A percentile compares a stretch with the other conserved stretches of the same genome.
phyloP scores from a whole-genome alignment of 2,329 filamentous ascomycete genomes.

The Stagonosporopsis chrysanthemi region DNA sequence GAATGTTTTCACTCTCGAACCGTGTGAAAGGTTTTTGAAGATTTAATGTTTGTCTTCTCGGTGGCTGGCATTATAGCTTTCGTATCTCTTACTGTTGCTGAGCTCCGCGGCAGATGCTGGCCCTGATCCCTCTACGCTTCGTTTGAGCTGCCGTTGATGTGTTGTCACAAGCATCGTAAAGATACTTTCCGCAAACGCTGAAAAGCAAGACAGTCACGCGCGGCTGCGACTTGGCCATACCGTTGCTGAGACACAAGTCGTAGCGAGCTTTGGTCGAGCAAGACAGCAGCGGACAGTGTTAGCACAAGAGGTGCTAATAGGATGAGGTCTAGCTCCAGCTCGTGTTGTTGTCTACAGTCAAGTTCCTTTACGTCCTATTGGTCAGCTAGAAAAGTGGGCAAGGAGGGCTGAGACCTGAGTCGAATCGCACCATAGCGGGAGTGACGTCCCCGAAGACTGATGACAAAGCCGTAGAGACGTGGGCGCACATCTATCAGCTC shows the following conservation, averaged over 20 bases:
- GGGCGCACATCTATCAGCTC: neutral
- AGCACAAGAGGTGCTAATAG: neutral
- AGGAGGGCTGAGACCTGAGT: neutral
- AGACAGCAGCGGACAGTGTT: neutral
- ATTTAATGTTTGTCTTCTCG: neutral
- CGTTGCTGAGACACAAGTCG: neutral
- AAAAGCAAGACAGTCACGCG: neutral
- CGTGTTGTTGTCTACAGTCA: neutral
- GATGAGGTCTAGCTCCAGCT: neutral
- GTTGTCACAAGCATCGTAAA: neutral
- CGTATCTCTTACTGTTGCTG: neutral
- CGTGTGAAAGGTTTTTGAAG: neutral
- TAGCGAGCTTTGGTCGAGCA: neutral
- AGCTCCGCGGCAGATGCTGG: neutral
- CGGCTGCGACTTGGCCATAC: neutral
- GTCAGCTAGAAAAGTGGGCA: neutral
- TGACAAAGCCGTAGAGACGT: neutral
- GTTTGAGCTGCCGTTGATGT: neutral
- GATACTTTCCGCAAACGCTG: conserved; percentile 6
- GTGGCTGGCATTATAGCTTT: neutral
- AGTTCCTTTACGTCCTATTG: neutral
- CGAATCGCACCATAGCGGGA: neutral
- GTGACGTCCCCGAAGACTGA: neutral
- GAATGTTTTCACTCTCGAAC: neutral
- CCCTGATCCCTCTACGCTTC: neutral